These are phyloP conservation scores for Spencermartinsiella ligniputridi DNA, from an alignment of 1,139 yeast species.

Conservation along the genomic window DNA sequence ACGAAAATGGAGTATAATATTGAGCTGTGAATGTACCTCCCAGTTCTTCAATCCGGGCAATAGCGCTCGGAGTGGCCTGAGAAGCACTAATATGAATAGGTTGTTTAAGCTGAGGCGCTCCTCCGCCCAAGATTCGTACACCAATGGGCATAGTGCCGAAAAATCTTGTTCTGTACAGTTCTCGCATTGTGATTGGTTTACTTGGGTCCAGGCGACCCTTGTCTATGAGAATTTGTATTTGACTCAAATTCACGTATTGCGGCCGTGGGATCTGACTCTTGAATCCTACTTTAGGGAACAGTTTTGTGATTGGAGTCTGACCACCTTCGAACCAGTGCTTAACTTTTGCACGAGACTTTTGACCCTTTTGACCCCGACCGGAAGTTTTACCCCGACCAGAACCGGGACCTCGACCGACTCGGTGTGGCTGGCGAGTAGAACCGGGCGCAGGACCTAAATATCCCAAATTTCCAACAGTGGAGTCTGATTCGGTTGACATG, in stretches of 20 bases:
- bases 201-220: slow-evolving; percentile 42
- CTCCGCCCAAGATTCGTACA: slow-evolving; percentile 72
- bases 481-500: neutral
- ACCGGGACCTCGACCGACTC: slow-evolving; percentile 97
- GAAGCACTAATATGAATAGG: slow-evolving; percentile 70
- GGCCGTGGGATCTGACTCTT: slow-evolving; percentile 37
- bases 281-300: slow-evolving; percentile 91
- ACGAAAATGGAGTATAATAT: slow-evolving; percentile 61
- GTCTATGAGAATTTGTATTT: slow-evolving; percentile 47
- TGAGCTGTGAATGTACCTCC: slow-evolving; percentile 74
- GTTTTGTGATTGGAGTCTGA: slow-evolving; percentile 86
- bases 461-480: slow-evolving; percentile 16
- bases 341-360: slow-evolving; percentile 88
- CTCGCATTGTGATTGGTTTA: slow-evolving; percentile 69
- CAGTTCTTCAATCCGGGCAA: slow-evolving; percentile 60
- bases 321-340: slow-evolving; percentile 99
- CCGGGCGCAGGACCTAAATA: slow-evolving; percentile 31
- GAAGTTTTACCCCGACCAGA: slow-evolving; percentile 87
- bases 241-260: slow-evolving; percentile 48
- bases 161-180: slow-evolving; percentile 63
- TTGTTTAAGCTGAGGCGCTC: slow-evolving; percentile 48
- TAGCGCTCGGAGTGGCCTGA: slow-evolving; percentile 71
- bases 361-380: slow-evolving; percentile 98
- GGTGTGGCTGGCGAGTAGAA: slow-evolving; percentile 43
- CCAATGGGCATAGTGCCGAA: slow-evolving; percentile 70